Evolutionary conservation across 192 early-diverging fungal genomes (phyloP), one percentile per base, ranked within the genome.

Genomic region (Coemansia sp.): DNA sequence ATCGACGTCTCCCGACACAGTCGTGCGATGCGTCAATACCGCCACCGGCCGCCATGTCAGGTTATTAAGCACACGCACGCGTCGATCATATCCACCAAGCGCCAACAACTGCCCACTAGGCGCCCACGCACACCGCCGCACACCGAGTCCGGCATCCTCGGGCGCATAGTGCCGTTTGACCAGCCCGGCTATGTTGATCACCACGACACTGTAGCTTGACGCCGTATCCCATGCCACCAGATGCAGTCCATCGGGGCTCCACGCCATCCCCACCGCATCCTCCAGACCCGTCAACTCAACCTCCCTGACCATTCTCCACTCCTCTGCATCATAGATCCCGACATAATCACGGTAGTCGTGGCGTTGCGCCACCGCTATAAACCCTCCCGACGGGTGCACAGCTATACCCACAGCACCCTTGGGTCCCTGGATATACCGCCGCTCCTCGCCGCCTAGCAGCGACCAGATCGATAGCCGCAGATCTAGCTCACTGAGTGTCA

Each of bases 381-480:
- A 69, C 7, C 54, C 27, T 5, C 56, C 58, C 24, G 50, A 52
- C 1, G 69, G 70, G 48, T 65, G 65, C 55, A 73, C 66, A 23
- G 42, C 50, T 10, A 62, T 40, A 17, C 58, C 46, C 5, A 53
- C 47, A 13, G n/a, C 29, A 13, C 38, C 15, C 41, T 72, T 78
- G 3, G 68, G 68, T 22, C 45, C 46, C 68, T 78, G 75, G 24
- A 78, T 58, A 29, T 52, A 78, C 41, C 53, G 48, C 25, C 56
- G 58, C 18, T 56, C 60, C 4, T 60, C 60, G 15, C 50, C 58
- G 9, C 38, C 58, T 18, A 49, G 24, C 22, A 77, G 38, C 28
- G 64, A 46, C 75, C 75, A 78, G 18, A 72, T 61, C 13, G 67
- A 64, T 22, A 78, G 50, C 9, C 75, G 67, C 34, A 78, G 47